phyloP scores from a whole-genome alignment of 768 basidiomycete species.

The Boletus vinaceobasis region DNA sequence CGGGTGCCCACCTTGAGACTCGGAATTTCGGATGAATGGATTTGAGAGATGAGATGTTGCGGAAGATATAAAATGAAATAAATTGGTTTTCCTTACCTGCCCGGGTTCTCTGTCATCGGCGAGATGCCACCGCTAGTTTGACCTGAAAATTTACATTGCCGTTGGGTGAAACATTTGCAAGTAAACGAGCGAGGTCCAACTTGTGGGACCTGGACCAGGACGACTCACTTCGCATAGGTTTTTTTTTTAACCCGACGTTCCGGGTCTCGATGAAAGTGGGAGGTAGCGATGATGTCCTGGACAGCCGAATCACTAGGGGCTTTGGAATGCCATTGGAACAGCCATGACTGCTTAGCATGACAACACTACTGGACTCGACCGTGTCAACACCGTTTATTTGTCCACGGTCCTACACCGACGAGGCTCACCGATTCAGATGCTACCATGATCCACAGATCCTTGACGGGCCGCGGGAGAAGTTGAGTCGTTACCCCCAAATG shows the following conservation, averaged over 20 bases:
- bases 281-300: neutral
- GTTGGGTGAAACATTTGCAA: neutral
- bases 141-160: constrained; percentile 21
- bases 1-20: constrained; percentile 34
- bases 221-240: neutral
- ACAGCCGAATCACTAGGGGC: neutral
- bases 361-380: no score
- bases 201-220: neutral
- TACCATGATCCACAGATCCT: neutral
- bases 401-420: neutral
- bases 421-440: neutral
- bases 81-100: constrained; percentile 21
- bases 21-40: constrained; percentile 37
- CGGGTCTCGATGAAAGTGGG: neutral
- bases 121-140: constrained; percentile 22
- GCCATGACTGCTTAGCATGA: neutral
- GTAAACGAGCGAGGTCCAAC: neutral
- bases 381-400: neutral
- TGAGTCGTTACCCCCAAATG: neutral
- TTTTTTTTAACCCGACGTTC: neutral
- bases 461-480: constrained; percentile 9
- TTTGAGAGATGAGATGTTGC: neutral
- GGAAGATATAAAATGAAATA: neutral
- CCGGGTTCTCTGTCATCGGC: constrained; percentile 40
- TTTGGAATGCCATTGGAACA: neutral